phyloP scores from a whole-genome alignment of 2,329 filamentous ascomycete species.

The Trichoderma atroviride region DNA sequence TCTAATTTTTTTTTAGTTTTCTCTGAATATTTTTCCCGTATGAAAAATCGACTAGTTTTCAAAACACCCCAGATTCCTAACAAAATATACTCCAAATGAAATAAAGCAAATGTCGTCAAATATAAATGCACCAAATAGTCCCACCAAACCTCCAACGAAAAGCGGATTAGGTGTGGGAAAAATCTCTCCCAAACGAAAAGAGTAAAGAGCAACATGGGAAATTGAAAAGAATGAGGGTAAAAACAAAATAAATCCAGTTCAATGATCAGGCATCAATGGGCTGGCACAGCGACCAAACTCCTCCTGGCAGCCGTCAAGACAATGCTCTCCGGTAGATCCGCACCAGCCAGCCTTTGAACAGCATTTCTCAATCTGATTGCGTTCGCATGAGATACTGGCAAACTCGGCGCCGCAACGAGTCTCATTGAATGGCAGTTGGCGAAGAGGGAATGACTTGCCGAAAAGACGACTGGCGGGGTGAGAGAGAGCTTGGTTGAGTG shows the following conservation, averaged over 20 bases:
- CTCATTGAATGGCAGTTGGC: constrained; percentile 10
- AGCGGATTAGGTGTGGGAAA: background rate
- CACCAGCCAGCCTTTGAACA: constrained; percentile 42
- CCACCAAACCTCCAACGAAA: background rate
- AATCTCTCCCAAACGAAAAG: background rate
- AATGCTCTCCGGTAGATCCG: constrained; percentile 45
- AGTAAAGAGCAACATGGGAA: background rate
- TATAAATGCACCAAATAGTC: background rate
- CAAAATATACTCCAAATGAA: too few species aligned
- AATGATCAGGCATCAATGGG: background rate
- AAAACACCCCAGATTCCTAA: too few species aligned
- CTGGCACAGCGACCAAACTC: constrained; percentile 35
- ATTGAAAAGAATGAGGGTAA: background rate
- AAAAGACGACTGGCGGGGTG: background rate
- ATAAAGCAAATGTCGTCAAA: too few species aligned
- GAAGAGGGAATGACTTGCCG: background rate
- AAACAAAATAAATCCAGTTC: background rate
- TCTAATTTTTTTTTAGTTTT: too few species aligned
- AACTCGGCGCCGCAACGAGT: constrained; percentile 36
- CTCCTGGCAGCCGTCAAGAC: constrained; percentile 43
- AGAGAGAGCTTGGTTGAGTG: background rate
- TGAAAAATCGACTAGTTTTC: too few species aligned
- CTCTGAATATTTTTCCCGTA: too few species aligned
- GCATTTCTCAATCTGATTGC: constrained; percentile 34
- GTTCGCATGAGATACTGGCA: constrained; percentile 33